Evolutionary conservation across 2,329 filamentous ascomycete species (phyloP).

Genomic region (Aspergillus sp.): DNA sequence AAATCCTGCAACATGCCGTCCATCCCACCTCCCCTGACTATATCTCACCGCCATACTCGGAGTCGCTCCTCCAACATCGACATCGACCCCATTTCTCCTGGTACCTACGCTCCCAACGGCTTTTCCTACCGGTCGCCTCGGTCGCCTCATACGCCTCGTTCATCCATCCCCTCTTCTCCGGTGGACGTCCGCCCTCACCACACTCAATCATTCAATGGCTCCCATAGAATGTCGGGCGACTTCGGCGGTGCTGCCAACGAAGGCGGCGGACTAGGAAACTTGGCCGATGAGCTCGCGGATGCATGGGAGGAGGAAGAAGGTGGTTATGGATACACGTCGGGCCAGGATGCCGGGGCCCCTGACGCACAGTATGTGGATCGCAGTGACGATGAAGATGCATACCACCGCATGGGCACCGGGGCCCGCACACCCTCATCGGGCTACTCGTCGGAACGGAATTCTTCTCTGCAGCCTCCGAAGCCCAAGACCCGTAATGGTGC

Average conservation of each 20-base stretch:
- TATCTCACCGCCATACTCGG: slow-evolving; percentile 39
- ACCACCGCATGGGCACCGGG: slow-evolving; percentile 29
- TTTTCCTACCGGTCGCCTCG: slow-evolving; percentile 34
- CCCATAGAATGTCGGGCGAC: slow-evolving; percentile 42
- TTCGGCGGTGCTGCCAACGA: slow-evolving; percentile 35
- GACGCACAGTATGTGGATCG: slow-evolving; percentile 34
- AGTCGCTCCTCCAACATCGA: slow-evolving; percentile 39
- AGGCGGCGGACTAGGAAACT: slow-evolving; percentile 57
- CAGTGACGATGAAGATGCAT: slow-evolving; percentile 34
- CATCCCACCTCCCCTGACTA: slow-evolving; percentile 38
- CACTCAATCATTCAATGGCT: slow-evolving; percentile 38
- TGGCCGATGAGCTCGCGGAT: slow-evolving; percentile 65
- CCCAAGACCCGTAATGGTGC: slow-evolving; percentile 42
- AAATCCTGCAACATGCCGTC: slow-evolving; percentile 27
- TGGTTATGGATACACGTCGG: slow-evolving; percentile 46
- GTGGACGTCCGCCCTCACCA: slow-evolving; percentile 39
- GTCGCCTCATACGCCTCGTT: slow-evolving; percentile 38
- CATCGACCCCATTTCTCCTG: slow-evolving; percentile 39
- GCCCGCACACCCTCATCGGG: slow-evolving; percentile 27
- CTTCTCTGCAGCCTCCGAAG: slow-evolving; percentile 36
- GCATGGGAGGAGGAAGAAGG: slow-evolving; percentile 58
- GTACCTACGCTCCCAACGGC: slow-evolving; percentile 32
- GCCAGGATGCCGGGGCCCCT: slow-evolving; percentile 33
- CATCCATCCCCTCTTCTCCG: slow-evolving; percentile 43
- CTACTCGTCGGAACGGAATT: slow-evolving; percentile 26